Evolutionary conservation across 306 rosid species (phyloP).

Genomic region (Ochetophila trinervis): DNA sequence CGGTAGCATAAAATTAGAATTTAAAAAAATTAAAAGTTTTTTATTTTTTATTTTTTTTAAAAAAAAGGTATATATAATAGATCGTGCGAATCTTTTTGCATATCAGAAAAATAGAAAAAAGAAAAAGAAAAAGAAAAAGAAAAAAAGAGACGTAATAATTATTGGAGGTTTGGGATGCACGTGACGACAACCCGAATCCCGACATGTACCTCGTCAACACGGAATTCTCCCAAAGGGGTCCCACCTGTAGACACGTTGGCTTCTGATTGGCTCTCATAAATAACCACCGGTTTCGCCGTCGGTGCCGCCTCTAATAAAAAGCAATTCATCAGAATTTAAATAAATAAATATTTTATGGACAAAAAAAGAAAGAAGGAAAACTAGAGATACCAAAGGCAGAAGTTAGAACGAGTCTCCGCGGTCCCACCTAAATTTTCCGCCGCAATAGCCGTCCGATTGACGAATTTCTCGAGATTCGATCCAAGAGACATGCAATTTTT

Average conservation of each 20-base stretch:
- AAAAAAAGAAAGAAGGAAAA: background rate
- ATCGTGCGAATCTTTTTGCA: no score
- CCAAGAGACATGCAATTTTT: conserved; percentile 7
- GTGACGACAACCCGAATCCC: conserved; percentile 63
- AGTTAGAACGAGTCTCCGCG: background rate
- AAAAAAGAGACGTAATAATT: conserved; percentile 15
- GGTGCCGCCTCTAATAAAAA: conserved; percentile 48
- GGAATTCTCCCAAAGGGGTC: conserved; percentile 25
- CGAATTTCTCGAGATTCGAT: conserved; percentile 15
- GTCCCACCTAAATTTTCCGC: conserved; percentile 11
- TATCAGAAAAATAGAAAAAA: background rate
- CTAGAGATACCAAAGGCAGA: background rate
- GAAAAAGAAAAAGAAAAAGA: background rate
- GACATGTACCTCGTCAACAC: conserved; percentile 64
- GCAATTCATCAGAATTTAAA: background rate
- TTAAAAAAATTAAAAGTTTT: no score
- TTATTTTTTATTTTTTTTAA: no score
- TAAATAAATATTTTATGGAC: background rate
- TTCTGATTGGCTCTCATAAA: conserved; percentile 39
- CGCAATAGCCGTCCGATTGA: conserved; percentile 31
- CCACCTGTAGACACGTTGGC: conserved; percentile 31
- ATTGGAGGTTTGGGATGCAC: conserved; percentile 54
- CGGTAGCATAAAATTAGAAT: no score
- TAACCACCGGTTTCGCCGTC: conserved; percentile 48
- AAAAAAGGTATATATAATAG: no score